These are phyloP conservation scores for Lathyrus sativus DNA, from an alignment of 306 rosid species.

Conservation along the genomic window DNA sequence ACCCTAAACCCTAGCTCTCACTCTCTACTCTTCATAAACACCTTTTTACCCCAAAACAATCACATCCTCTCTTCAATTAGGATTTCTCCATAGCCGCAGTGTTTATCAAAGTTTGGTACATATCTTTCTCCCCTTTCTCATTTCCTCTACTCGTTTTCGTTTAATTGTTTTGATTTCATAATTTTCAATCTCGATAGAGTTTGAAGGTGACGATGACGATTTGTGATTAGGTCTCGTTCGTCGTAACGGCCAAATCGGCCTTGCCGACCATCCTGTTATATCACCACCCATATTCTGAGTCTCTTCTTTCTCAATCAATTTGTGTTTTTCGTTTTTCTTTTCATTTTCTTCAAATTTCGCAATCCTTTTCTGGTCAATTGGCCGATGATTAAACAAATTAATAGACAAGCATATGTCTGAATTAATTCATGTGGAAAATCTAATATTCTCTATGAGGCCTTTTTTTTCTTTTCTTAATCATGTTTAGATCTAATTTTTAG, in stretches of 20 bases:
- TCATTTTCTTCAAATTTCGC: too few species aligned
- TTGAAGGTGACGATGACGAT: conserved; percentile 62
- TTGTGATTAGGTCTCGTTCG: conserved; percentile 89
- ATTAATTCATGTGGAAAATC: conserved; percentile 58
- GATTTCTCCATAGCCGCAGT: not conserved
- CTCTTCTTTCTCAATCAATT: conserved; percentile 14
- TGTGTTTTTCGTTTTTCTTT: too few species aligned
- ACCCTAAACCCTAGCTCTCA: conserved; percentile 39
- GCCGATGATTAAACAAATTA: conserved; percentile 63
- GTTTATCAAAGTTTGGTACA: fast-evolving
- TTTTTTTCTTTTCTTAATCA: fast-evolving
- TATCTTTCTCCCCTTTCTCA: too few species aligned
- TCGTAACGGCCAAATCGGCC: conserved; percentile 81
- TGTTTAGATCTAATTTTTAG: too few species aligned
- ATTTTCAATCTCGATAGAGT: too few species aligned
- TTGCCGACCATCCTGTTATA: conserved; percentile 95
- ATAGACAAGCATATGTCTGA: conserved; percentile 97
- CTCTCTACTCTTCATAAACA: conserved; percentile 30
- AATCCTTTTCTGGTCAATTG: not conserved
- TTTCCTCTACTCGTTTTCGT: not conserved
- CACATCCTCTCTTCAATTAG: not conserved
- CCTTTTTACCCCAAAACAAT: not conserved
- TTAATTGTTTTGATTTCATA: not conserved
- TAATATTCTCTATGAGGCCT: conserved; percentile 97
- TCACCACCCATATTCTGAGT: conserved; percentile 97